A percentile compares a stretch with the other conserved stretches of the same genome.
These are phyloP conservation scores for Paramecium octaurelia DNA, from an alignment of 73 alveolate genomes.

Conservation along the genomic window DNA sequence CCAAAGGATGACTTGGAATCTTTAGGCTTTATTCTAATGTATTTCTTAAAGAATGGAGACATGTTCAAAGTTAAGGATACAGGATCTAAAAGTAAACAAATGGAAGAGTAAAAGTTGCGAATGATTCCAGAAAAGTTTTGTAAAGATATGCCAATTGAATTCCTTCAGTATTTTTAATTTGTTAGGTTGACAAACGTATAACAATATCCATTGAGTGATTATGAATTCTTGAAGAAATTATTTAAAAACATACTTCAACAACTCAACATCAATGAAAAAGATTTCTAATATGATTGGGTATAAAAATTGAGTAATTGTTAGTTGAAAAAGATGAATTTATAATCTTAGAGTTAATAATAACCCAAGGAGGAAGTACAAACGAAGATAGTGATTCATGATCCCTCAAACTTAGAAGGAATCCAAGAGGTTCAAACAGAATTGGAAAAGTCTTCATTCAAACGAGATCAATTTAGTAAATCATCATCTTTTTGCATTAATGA, in stretches of 20 bases:
- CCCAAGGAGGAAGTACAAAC: not conserved
- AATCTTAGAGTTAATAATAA: not conserved
- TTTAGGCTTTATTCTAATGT: conserved; percentile 50
- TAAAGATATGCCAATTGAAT: conserved; percentile 48
- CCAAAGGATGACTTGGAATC: conserved; percentile 59
- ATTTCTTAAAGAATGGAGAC: conserved; percentile 54
- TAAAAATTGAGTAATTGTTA: not conserved
- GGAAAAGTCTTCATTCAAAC: not conserved
- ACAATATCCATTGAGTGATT: conserved; percentile 29
- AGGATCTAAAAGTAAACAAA: conserved; percentile 23
- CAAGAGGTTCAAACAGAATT: not conserved
- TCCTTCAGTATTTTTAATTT: conserved; percentile 6
- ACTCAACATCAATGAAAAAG: conserved; percentile 39
- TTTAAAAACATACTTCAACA: conserved; percentile 1
- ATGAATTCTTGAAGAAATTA: conserved; percentile 46
- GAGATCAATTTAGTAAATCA: not conserved
- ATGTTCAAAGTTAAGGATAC: not conserved
- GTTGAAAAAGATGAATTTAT: not conserved
- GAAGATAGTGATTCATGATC: not conserved
- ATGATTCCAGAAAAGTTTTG: conserved; percentile 56
- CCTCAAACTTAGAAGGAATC: not conserved
- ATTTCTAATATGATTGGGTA: conserved; percentile 58
- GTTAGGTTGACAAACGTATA: conserved; percentile 21
- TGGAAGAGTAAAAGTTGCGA: conserved; percentile 52
- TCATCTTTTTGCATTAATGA: not conserved